Percentiles rank a stretch among this genome's conserved stretches.
Evolutionary conservation across 768 basidiomycete genomes (phyloP).

Genomic region (Lentinula guzmanii): DNA sequence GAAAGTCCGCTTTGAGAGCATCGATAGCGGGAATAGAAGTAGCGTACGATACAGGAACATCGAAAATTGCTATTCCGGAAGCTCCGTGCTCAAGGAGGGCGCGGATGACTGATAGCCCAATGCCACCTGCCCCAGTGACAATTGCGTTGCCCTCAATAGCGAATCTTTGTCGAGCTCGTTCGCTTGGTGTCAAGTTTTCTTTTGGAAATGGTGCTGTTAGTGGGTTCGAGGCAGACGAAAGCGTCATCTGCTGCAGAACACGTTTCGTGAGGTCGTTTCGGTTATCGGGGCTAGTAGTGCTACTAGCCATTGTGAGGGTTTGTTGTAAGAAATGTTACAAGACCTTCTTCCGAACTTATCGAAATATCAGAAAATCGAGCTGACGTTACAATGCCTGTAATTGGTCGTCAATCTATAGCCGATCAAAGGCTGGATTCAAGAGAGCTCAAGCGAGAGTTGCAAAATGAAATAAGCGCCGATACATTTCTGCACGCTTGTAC

Average conservation of each 20-base stretch:
- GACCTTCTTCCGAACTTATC: background rate
- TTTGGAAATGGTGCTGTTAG: slow-evolving; percentile 20
- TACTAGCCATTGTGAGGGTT: background rate
- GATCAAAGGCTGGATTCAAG: background rate
- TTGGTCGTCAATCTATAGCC: background rate
- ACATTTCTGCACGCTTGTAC: background rate
- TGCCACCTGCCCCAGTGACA: slow-evolving; percentile 36
- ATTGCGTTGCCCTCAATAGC: slow-evolving; percentile 33
- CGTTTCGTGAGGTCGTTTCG: slow-evolving; percentile 21
- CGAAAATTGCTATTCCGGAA: slow-evolving; percentile 27
- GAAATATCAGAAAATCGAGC: background rate
- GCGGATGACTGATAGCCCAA: slow-evolving; percentile 30
- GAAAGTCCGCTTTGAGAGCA: slow-evolving; percentile 20
- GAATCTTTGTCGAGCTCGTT: slow-evolving; percentile 28
- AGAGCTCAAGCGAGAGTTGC: too few species aligned
- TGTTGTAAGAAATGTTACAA: background rate
- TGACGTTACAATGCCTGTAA: background rate
- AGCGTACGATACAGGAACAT: slow-evolving; percentile 17
- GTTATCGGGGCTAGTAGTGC: background rate
- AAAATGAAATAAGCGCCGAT: background rate
- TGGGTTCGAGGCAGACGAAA: slow-evolving; percentile 22
- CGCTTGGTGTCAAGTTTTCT: slow-evolving; percentile 9
- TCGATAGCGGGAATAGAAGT: slow-evolving; percentile 17
- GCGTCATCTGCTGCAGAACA: slow-evolving; percentile 23
- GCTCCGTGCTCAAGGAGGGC: slow-evolving; percentile 39